Evolutionary conservation across 2,329 filamentous ascomycete genomes (phyloP).

Genomic region (Nothopassalora personata): DNA sequence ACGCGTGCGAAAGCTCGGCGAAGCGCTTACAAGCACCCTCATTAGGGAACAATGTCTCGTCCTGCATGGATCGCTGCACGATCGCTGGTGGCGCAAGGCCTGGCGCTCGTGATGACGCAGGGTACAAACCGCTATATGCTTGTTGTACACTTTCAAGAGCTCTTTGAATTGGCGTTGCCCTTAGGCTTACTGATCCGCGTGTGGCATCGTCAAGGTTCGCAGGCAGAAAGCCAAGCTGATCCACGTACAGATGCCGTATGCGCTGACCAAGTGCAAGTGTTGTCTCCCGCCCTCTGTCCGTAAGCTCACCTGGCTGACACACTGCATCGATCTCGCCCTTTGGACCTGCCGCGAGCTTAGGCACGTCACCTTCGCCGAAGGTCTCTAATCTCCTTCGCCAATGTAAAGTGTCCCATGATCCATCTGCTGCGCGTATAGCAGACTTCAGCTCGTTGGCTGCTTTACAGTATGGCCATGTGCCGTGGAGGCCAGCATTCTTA

Average conservation of each 20-base stretch:
- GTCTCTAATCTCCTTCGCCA: conserved; percentile 74
- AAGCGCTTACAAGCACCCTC: conserved; percentile 46
- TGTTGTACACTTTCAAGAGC: conserved; percentile 49
- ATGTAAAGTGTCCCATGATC: conserved; percentile 54
- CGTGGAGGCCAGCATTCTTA: conserved; percentile 51
- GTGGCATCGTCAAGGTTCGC: conserved; percentile 34
- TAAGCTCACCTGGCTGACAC: conserved; percentile 60
- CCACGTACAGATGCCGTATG: conserved; percentile 46
- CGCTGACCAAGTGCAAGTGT: conserved; percentile 46
- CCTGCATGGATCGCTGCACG: conserved; percentile 40
- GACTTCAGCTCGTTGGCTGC: conserved; percentile 66
- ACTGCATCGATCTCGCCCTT: conserved; percentile 68
- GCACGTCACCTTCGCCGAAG: conserved; percentile 58
- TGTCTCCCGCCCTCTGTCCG: conserved; percentile 46
- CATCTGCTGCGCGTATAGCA: conserved; percentile 52
- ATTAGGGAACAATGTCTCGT: conserved; percentile 49
- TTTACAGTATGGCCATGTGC: conserved; percentile 86
- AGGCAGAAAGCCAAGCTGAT: conserved; percentile 47
- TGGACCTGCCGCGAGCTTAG: conserved; percentile 63
- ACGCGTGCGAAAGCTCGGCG: conserved; percentile 43
- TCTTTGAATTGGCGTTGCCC: conserved; percentile 46
- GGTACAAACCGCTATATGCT: conserved; percentile 47
- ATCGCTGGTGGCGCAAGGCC: conserved; percentile 42
- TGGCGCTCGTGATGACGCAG: conserved; percentile 37
- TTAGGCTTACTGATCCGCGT: conserved; percentile 39